Evolutionary conservation across 306 rosid species (phyloP).

Genomic region (Herpetospermum pedunculosum): DNA sequence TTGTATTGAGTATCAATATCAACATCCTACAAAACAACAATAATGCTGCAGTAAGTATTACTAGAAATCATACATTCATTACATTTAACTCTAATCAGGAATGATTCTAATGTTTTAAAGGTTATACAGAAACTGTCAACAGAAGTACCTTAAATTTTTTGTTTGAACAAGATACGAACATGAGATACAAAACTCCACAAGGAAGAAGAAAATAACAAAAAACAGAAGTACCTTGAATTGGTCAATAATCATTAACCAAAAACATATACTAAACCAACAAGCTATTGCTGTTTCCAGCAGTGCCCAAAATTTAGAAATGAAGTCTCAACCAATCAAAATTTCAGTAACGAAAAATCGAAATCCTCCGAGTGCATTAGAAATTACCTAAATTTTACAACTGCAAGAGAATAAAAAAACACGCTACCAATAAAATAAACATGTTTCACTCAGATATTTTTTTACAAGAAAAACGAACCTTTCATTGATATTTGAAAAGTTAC

Average conservation of each 20-base stretch:
- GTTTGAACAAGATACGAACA: too few species aligned
- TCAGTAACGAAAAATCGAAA: not conserved
- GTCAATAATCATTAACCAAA: not conserved
- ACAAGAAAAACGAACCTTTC: not conserved
- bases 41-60: not conserved
- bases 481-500: not conserved
- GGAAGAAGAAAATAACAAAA: too few species aligned
- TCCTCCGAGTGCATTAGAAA: not conserved
- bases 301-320: not conserved
- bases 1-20: constrained; percentile 58
- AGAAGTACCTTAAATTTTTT: not conserved
- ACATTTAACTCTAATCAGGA: not conserved
- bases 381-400: not conserved
- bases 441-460: not conserved
- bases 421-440: not conserved
- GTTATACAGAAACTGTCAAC: not conserved
- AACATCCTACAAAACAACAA: constrained; percentile 44
- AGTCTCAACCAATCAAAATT: not conserved
- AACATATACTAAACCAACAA: not conserved
- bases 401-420: not conserved
- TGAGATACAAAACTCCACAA: too few species aligned
- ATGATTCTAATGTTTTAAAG: not conserved
- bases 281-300: not conserved
- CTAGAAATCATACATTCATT: not conserved
- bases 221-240: not conserved